Evolutionary conservation across 2,329 filamentous ascomycete species (phyloP), one percentile per base, ranked within the genome.

Genomic region (Fusarium sp.): DNA sequence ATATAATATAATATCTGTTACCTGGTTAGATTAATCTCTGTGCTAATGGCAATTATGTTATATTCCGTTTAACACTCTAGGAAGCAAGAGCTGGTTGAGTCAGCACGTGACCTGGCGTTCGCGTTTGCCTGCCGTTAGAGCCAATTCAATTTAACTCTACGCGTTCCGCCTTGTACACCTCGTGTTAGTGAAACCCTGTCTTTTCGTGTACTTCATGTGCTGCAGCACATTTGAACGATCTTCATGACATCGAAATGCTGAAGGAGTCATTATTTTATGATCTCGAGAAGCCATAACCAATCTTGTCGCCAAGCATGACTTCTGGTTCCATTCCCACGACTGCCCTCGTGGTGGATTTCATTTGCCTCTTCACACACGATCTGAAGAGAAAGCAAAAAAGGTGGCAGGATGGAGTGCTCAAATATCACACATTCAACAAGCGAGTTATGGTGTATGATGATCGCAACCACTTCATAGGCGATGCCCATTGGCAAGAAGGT

Each of bases 401-500:
- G 68, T 98, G 95, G 95, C 94, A 97, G 78, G 95, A 98, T 91
- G 95, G 95, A 39, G 90, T 90, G 57, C 88, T 98, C 69, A 93
- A 92, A 72, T 97, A 92, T 73, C 95, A 98, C 79, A 92, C 93
- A 2, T 97, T 97, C 88, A 98, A 98, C 83, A 93, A 91, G 78
- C 90, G 94, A 9, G 85, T 96, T 66, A 97, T 98, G 93, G 93
- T 97, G 11, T 95, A 96, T 76, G 94, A 97, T 80, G 90, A 93
- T 51, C 85, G 89, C 5, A 90, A 93, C 1, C 94, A 95, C 79
- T 94, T 92, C 73, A 87, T 98, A 33, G 95, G 94, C 7, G 95
- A 97, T 79, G 89, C 90, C 37, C 94, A 97, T 81, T 96, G 93
- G 91, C 90, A 90, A 46, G 87, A 90, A 49, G 87, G 88, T 58